These are phyloP conservation scores for Phlegmacium glaucopus DNA, from an alignment of 768 basidiomycete genomes.

Conservation along the genomic window DNA sequence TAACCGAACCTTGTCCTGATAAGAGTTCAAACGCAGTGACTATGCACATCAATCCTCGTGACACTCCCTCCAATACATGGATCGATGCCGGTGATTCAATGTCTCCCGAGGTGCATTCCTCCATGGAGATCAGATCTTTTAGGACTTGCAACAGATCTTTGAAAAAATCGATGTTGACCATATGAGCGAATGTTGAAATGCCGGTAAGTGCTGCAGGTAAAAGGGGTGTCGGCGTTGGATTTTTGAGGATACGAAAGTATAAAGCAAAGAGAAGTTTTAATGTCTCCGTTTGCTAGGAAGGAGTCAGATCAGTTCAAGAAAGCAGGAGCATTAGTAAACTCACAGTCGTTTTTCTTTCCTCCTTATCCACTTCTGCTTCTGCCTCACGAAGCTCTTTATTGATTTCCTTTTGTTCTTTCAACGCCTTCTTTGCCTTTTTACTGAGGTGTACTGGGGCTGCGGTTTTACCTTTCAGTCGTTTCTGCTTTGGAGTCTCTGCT, in stretches of 20 bases:
- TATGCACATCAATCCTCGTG: conserved; percentile 76
- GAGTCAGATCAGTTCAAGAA: conserved; percentile 9
- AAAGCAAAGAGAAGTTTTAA: conserved; percentile 95
- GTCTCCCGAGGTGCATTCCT: conserved; percentile 28
- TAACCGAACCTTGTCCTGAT: conserved; percentile 79
- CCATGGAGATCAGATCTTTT: conserved; percentile 66
- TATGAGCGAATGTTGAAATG: conserved; percentile 89
- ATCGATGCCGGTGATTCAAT: conserved; percentile 11
- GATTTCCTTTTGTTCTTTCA: conserved; percentile 88
- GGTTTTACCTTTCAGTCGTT: conserved; percentile 56
- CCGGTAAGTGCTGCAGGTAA: conserved; percentile 88
- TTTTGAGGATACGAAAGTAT: conserved; percentile 95
- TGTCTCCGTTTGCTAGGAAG: conserved; percentile 84
- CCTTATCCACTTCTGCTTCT: conserved; percentile 88
- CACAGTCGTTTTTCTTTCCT: conserved; percentile 81
- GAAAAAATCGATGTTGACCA: conserved; percentile 99
- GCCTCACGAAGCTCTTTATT: conserved; percentile 92
- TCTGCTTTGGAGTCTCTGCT: conserved; percentile 37
- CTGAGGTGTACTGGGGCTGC: conserved; percentile 73
- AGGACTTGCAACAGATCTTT: conserved; percentile 88
- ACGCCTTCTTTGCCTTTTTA: conserved; percentile 84
- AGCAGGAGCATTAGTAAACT: conserved; percentile 28
- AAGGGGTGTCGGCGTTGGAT: conserved; percentile 70
- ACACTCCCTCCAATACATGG: conserved; percentile 33
- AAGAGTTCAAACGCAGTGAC: conserved; percentile 97